Conservation (phyloP, 1,284 basidiomycete genomes). For the Schizophyllum commune region DNA sequence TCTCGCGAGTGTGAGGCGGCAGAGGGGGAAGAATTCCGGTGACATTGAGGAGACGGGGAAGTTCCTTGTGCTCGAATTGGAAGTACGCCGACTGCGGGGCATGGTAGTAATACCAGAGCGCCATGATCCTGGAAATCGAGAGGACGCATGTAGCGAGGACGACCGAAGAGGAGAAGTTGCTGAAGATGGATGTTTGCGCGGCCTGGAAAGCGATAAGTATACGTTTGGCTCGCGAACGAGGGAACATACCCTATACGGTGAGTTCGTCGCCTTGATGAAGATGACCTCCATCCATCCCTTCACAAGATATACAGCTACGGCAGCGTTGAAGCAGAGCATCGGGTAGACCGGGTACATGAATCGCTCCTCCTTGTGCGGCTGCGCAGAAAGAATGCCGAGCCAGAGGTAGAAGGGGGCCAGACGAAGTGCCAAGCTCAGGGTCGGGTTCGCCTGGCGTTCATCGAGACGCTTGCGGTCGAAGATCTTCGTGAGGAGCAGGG, state of each 20-base stretch:
- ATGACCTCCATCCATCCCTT: constrained; percentile 81
- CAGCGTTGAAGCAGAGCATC: constrained; percentile 90
- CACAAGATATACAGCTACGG: constrained; percentile 74
- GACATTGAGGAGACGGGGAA: constrained; percentile 74
- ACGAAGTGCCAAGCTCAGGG: constrained; percentile 67
- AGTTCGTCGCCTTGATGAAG: constrained; percentile 70
- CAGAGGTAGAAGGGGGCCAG: constrained; percentile 87
- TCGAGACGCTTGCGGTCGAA: constrained; percentile 80
- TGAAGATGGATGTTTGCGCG: constrained; percentile 69
- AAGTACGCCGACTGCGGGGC: constrained; percentile 75
- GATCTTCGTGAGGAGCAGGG: constrained; percentile 67
- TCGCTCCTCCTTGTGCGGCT: constrained; percentile 95
- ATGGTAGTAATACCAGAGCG: constrained; percentile 85
- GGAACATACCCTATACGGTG: constrained; percentile 68
- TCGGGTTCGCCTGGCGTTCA: constrained; percentile 34
- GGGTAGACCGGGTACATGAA: constrained; percentile 97
- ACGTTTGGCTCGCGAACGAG: constrained; percentile 6
- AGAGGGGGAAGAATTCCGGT: constrained; percentile 54
- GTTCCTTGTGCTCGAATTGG: constrained; percentile 71
- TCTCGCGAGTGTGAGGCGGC: constrained; percentile 31
- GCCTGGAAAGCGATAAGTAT: constrained; percentile 43
- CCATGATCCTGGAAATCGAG: constrained; percentile 74
- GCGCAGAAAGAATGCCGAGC: constrained; percentile 70
- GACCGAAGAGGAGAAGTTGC: constrained; percentile 65
- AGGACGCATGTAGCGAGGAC: constrained; percentile 59